These are phyloP conservation scores for Eragrostis curvula DNA, from an alignment of 176 grass and related monocot species.

Conservation along the genomic window DNA sequence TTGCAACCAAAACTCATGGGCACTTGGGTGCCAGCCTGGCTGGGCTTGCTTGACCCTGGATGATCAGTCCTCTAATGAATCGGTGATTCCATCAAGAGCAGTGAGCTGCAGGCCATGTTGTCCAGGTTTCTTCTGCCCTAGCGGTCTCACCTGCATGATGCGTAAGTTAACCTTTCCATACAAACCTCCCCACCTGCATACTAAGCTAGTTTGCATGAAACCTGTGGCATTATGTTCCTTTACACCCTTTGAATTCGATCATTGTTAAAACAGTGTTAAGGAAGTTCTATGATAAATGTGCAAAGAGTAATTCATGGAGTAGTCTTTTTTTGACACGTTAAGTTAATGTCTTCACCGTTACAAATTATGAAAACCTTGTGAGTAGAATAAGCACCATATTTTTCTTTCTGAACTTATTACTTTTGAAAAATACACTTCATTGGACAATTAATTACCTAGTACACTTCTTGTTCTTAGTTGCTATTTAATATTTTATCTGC, in stretches of 20 bases:
- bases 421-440: background rate
- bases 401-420: background rate
- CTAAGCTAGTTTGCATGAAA: slow-evolving; percentile 29
- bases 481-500: background rate
- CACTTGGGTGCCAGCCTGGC: slow-evolving; percentile 66
- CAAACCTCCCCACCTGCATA: background rate
- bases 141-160: slow-evolving; percentile 75
- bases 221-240: background rate
- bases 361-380: background rate
- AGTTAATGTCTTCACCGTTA: background rate
- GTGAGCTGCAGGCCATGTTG: slow-evolving; percentile 52
- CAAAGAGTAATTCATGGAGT: slow-evolving; percentile 11
- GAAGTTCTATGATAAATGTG: slow-evolving; percentile 18
- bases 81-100: slow-evolving; percentile 35
- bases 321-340: slow-evolving; percentile 1
- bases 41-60: slow-evolving; percentile 52
- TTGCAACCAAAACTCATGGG: slow-evolving; percentile 62
- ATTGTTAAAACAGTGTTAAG: slow-evolving; percentile 1
- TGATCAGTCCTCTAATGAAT: background rate
- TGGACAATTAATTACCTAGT: slow-evolving; percentile 1
- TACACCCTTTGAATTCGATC: background rate
- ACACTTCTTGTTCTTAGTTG: background rate
- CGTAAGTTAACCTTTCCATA: slow-evolving; percentile 50
- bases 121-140: slow-evolving; percentile 69
- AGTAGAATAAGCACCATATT: background rate